These are phyloP conservation scores for Tritrichomonas foetus DNA, from an alignment of 208 protist species.

Conservation along the genomic window DNA sequence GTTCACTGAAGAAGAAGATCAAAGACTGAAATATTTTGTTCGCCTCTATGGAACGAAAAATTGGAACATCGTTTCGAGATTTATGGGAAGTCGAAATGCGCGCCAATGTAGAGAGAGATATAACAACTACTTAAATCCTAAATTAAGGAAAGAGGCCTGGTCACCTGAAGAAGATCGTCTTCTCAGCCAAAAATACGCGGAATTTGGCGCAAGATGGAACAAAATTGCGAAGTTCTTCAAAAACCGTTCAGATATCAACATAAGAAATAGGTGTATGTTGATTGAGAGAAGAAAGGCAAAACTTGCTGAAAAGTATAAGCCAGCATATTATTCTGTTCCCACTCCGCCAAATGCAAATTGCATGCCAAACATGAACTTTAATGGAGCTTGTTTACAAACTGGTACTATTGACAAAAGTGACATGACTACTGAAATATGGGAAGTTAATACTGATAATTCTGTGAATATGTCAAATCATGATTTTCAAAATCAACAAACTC, in stretches of 20 bases:
- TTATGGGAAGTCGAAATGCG: neutral
- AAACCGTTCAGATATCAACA: slow-evolving; percentile 9
- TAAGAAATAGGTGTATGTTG: slow-evolving; percentile 4
- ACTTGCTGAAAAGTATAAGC: too few relatives aligned
- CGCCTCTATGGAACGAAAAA: neutral
- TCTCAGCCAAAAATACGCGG: neutral
- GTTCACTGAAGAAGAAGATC: neutral
- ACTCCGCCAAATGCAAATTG: too few relatives aligned
- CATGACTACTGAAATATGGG: too few relatives aligned
- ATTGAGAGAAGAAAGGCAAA: too few relatives aligned
- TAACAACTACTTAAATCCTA: neutral
- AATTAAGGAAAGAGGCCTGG: neutral
- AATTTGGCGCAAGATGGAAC: neutral
- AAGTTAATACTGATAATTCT: too few relatives aligned
- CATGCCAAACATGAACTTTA: too few relatives aligned
- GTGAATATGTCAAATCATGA: too few relatives aligned
- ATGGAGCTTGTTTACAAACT: too few relatives aligned
- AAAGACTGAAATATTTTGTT: neutral
- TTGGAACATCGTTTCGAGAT: neutral
- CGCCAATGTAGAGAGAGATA: neutral
- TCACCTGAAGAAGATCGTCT: neutral
- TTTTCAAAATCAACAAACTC: too few relatives aligned
- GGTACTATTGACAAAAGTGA: too few relatives aligned
- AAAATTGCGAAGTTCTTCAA: slow-evolving; percentile 33
- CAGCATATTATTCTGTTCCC: too few relatives aligned